Evolutionary conservation across 2,329 filamentous ascomycete genomes (phyloP).

Genomic region (Xylaria sp.): DNA sequence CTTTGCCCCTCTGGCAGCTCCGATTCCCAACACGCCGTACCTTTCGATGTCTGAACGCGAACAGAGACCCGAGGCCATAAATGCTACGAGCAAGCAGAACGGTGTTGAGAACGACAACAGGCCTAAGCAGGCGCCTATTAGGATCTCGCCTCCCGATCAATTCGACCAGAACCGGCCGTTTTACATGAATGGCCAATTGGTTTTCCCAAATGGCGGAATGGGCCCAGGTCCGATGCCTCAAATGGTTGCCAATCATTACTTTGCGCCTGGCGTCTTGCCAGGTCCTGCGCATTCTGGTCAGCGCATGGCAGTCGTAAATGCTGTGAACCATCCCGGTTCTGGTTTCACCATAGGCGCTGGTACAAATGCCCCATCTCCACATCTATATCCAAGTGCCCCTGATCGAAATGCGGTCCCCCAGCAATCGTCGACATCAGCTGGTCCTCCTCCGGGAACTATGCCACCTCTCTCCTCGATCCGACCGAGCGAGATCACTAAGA

Average conservation of each 20-base stretch:
- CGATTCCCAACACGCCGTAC: slow-evolving; percentile 32
- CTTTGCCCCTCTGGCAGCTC: slow-evolving; percentile 36
- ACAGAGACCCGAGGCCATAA: slow-evolving; percentile 30
- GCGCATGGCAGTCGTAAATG: slow-evolving; percentile 35
- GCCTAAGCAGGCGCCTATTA: slow-evolving; percentile 48
- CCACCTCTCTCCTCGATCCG: slow-evolving; percentile 69
- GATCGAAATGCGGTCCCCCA: slow-evolving; percentile 13
- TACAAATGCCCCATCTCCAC: slow-evolving; percentile 25
- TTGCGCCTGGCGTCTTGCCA: slow-evolving; percentile 39
- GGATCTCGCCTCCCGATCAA: slow-evolving; percentile 56
- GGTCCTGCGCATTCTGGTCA: slow-evolving; percentile 36
- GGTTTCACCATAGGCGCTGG: slow-evolving; percentile 10
- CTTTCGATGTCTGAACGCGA: slow-evolving; percentile 29
- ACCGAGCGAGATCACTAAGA: slow-evolving; percentile 69
- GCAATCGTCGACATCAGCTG: slow-evolving; percentile 20
- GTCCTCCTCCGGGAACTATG: slow-evolving; percentile 35
- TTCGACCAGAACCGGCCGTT: slow-evolving; percentile 60
- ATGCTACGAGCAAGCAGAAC: slow-evolving; percentile 35
- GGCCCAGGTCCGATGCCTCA: slow-evolving; percentile 37
- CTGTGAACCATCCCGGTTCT: slow-evolving; percentile 25
- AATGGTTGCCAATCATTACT: slow-evolving; percentile 41
- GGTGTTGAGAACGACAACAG: slow-evolving; percentile 47
- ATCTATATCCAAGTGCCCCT: slow-evolving; percentile 20
- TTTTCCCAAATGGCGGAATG: slow-evolving; percentile 51
- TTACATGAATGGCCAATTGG: slow-evolving; percentile 58